Conservation (phyloP, 2,329 filamentous ascomycete genomes). For the Exophiala lecanii-corni region DNA sequence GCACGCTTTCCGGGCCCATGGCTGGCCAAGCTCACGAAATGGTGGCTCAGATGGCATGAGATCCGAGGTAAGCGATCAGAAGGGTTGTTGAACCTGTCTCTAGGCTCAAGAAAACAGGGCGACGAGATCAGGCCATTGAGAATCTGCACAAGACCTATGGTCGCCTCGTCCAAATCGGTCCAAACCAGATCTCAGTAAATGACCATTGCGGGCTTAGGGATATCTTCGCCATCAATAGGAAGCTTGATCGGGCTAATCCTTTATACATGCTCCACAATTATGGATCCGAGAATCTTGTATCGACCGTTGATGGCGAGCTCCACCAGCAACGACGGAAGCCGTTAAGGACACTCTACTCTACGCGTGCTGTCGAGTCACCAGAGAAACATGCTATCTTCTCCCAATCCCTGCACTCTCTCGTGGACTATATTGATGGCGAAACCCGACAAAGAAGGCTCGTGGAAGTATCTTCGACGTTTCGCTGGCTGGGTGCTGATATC, state of each 20-base stretch:
- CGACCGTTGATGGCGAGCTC: not conserved
- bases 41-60: constrained; percentile 1
- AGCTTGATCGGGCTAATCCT: not conserved
- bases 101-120: not conserved
- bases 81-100: not conserved
- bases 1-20: not conserved
- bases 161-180: not conserved
- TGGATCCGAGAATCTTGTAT: not conserved
- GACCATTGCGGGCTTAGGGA: not conserved
- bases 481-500: not conserved
- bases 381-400: not conserved
- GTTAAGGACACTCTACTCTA: not conserved
- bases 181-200: constrained; percentile 1
- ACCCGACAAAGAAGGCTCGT: not conserved
- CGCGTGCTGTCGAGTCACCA: not conserved
- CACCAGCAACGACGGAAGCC: not conserved
- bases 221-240: not conserved
- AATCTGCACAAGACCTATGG: not conserved
- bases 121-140: not conserved
- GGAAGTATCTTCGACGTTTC: not conserved
- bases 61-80: not conserved
- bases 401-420: not conserved
- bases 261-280: not conserved
- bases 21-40: not conserved
- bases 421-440: not conserved